Base-by-base conservation (phyloP, 768 basidiomycete species). In the Pisolithus tinctorius region DNA sequence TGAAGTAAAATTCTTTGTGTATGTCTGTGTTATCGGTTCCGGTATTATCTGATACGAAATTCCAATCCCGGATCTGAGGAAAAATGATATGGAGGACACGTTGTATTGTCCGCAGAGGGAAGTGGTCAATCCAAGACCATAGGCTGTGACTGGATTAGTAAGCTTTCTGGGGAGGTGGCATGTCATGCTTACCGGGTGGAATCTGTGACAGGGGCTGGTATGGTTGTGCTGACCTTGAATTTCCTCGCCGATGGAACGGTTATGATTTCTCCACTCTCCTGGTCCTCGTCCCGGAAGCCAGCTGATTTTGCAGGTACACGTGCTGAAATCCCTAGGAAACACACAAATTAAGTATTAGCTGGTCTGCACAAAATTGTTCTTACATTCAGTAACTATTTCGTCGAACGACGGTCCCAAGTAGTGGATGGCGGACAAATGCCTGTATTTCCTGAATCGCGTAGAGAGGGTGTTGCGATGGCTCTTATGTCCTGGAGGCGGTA, bases 1-100 rank as follows among this genome's bases (percentile, higher is more conserved):
- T 64, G 73, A 80, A 81, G 48, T 72, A 64, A 53, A 75, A 78
- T 52, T 74, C 69, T 49, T 68, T 71, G 52, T 78, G 75, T 29
- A 78, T 66, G 4, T 69, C 60, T 30, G 65, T 58, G 49, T 80
- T 75, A 7, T 58, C 57, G 50, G 72, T 69, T 31, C 58, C 52
- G 43, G 64, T 60, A 16, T 49, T 54, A 49, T 70, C 65, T 39
- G 67, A 60, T 14, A 68, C 62, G 56, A 81, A 80, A 16, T 60
- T 59, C 75, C 77, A 80, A 23, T 66, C 60, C 11, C 55, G 59
- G 27, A 71, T 73, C 34, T 70, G 62, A 17, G 79, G 76, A 54
- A 70, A 71, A 42, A 74, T 50, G 11, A 75, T 64, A 53, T 80
- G 79, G 26, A 79, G 51, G 31, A 71, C 64, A 9, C 73, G 69